A percentile compares a stretch with the other conserved stretches of the same genome.
phyloP scores from a whole-genome alignment of 805 yeast genomes.

The Cyberlindnera misumaiensis region DNA sequence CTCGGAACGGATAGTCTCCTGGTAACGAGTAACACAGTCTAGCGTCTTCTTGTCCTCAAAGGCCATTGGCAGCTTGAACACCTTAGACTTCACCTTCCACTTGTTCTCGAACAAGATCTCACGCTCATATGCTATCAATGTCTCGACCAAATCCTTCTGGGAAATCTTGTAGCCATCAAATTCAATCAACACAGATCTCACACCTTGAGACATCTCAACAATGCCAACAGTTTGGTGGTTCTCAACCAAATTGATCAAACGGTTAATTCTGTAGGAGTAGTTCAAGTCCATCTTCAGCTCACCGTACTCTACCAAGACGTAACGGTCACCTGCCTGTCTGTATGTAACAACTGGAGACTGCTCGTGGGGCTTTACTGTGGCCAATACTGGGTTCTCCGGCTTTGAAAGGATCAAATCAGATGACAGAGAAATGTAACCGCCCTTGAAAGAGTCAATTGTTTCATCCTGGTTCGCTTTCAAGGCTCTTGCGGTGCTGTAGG shows the following conservation, averaged over 20 bases:
- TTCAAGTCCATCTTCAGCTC: slow-evolving; percentile 81
- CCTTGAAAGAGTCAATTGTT: slow-evolving; percentile 37
- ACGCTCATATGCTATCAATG: slow-evolving; percentile 67
- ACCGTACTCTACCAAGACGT: slow-evolving; percentile 88
- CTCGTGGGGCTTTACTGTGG: slow-evolving; percentile 38
- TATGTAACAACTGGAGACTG: slow-evolving; percentile 68
- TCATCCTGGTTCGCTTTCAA: slow-evolving; percentile 58
- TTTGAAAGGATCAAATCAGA: slow-evolving; percentile 28
- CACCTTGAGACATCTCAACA: slow-evolving; percentile 96
- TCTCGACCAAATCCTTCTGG: slow-evolving; percentile 56
- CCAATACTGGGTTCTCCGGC: slow-evolving; percentile 68
- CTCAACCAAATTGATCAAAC: slow-evolving; percentile 67
- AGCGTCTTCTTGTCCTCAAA: slow-evolving; percentile 89
- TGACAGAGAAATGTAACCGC: slow-evolving; percentile 28
- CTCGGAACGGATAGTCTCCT: slow-evolving; percentile 84
- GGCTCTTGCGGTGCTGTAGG: slow-evolving; percentile 58
- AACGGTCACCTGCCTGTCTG: slow-evolving; percentile 97
- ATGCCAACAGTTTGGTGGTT: slow-evolving; percentile 67
- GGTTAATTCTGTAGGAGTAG: slow-evolving; percentile 77
- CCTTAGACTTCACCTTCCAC: slow-evolving; percentile 83
- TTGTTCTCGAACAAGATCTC: slow-evolving; percentile 66
- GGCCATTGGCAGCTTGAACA: slow-evolving; percentile 88
- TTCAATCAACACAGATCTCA: slow-evolving; percentile 87
- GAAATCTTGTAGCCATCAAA: slow-evolving; percentile 56
- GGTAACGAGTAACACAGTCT: slow-evolving; percentile 84